A percentile compares a stretch with the other conserved stretches of the same genome.
Evolutionary conservation across 2,329 filamentous ascomycete genomes (phyloP).

Genomic region (Eutypella sp.): DNA sequence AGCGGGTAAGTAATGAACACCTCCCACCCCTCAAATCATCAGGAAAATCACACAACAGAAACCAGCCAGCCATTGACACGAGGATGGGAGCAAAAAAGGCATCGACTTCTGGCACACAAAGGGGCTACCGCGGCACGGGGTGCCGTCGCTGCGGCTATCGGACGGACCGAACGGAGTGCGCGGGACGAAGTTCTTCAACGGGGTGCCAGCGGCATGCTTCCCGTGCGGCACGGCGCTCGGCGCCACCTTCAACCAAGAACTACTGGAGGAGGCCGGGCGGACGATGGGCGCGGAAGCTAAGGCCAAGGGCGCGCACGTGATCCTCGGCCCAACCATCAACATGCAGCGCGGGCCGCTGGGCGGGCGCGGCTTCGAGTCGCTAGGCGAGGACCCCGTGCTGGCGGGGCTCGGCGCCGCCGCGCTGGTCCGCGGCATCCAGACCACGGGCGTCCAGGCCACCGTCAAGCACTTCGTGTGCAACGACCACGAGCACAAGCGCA

Average conservation of each 20-base stretch:
- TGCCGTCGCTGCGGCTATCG: conserved; percentile 60
- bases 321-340: conserved; percentile 59
- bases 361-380: conserved; percentile 55
- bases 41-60: too few relatives aligned
- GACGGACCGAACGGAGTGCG: conserved; percentile 68
- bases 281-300: conserved; percentile 50
- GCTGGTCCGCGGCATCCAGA: conserved; percentile 51
- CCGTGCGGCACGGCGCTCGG: conserved; percentile 55
- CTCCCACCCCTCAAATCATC: neutral
- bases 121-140: conserved; percentile 51
- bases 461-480: conserved; percentile 60
- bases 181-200: conserved; percentile 64
- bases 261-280: conserved; percentile 46
- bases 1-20: conserved; percentile 32
- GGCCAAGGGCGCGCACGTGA: conserved; percentile 52
- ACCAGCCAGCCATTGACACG: conserved; percentile 1
- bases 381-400: conserved; percentile 54
- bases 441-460: conserved; percentile 50
- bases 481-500: conserved; percentile 55
- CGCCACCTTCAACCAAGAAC: conserved; percentile 51
- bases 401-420: conserved; percentile 50
- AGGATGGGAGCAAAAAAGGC: too few relatives aligned
- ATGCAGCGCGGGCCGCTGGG: conserved; percentile 57
- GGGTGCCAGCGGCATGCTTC: conserved; percentile 54
- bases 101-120: conserved; percentile 68